These are phyloP conservation scores for Marasmius sp. DNA, from an alignment of 1,284 basidiomycete species.

Conservation along the genomic window DNA sequence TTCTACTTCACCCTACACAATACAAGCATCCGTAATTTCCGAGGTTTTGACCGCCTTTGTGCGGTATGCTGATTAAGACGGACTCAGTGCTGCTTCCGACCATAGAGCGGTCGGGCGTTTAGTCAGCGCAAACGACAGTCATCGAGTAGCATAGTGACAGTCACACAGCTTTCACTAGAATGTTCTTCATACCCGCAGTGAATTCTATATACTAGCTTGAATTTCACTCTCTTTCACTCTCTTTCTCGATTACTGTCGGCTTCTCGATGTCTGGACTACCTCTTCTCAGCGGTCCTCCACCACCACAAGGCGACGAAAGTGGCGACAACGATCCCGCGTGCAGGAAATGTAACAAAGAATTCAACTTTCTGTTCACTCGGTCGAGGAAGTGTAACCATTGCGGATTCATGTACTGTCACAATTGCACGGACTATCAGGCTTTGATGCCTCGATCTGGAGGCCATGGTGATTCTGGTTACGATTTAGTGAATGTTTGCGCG, in stretches of 20 bases:
- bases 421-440: constrained; percentile 72
- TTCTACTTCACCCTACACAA: neutral
- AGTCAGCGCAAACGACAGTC: neutral
- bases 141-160: neutral
- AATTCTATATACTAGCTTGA: neutral
- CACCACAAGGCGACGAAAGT: constrained; percentile 31
- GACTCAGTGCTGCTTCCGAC: too few species aligned
- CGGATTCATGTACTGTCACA: constrained; percentile 69
- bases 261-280: constrained; percentile 48
- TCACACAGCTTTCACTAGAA: neutral
- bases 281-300: constrained; percentile 66
- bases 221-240: neutral
- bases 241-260: neutral
- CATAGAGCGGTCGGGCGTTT: too few species aligned
- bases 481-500: constrained; percentile 61
- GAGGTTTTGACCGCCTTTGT: neutral
- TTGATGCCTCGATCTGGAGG: constrained; percentile 60
- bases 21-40: neutral
- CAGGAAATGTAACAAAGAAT: constrained; percentile 75
- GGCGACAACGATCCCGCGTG: constrained; percentile 47
- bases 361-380: constrained; percentile 64
- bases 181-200: neutral
- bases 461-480: constrained; percentile 50
- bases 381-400: constrained; percentile 73
- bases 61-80: too few species aligned